Base-by-base conservation (phyloP, 225 moss, liverwort and hornwort genomes). In the Pseudisothecium myosuroides region DNA sequence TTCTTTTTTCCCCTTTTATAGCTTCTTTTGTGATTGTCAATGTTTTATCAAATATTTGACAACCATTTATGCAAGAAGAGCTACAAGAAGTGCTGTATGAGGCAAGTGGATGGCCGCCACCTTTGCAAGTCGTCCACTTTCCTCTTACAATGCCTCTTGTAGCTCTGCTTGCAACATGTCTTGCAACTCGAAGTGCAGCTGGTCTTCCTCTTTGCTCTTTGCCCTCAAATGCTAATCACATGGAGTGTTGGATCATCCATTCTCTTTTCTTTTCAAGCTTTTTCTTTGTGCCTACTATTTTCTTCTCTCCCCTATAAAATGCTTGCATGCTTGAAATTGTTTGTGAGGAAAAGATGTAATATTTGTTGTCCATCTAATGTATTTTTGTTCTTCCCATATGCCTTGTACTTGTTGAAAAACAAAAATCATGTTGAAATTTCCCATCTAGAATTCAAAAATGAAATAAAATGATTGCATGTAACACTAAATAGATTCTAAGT, bases 101-200 rank as follows among this genome's bases (percentile, higher is more conserved):
- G 43, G 16, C 27, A 72, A 43, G 15, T 26, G 5, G 5, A 43
- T 43, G 9, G 3, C 0, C 0, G 3, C 0, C 27, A 72, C 6
- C 8, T 27, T 71, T 43, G 9, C 5, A 41, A 41, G 5, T 15
- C 11, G 21, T n/a, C 12, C 4, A 37, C n/a, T n/a, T 67, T 10
- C 37, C 2, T 37, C 27, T 27, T 28, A 3, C 10, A 28, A 3
- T 0, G 17, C 10, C 2, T 18, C 4, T 47, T 74, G 7, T 29
- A 18, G 29, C 6, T 74, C 3, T 1, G 2, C 6, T 47, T 47
- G 29, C 29, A 74, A 74, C 4, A 29, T 45, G 2, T 74, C 29
- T 47, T 74, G 18, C 18, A 74, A 28, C 0, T 45, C 45, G 0
- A 28, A 45, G 1, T 11, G 6, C 6, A 74, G 9, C 6, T 10